Percentiles rank a stretch among this genome's conserved stretches.
Evolutionary conservation across 345 rosid genomes (phyloP).

Genomic region (Eucalyptus regnans): DNA sequence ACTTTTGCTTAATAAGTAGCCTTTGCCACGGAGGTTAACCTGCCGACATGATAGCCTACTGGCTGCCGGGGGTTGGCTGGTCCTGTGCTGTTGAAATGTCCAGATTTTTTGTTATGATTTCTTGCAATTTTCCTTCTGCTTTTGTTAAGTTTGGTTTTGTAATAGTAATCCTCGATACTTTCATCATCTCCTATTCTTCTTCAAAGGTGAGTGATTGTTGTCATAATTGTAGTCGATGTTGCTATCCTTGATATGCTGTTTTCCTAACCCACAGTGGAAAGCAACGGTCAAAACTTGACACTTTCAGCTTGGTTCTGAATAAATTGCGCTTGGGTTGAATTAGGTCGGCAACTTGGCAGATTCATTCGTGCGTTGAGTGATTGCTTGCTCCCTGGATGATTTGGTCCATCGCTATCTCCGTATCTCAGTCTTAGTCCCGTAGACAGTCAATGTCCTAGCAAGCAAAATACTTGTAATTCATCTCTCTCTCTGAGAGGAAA

Average conservation of each 20-base stretch:
- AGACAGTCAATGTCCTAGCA: neutral
- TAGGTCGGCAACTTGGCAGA: neutral
- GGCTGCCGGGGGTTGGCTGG: neutral
- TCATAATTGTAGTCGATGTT: neutral
- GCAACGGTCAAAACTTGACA: neutral
- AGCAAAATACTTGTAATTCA: neutral
- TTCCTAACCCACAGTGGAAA: neutral
- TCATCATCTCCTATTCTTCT: neutral
- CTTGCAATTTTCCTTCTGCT: neutral
- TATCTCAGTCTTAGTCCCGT: neutral
- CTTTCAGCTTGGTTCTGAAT: neutral
- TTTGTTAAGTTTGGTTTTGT: neutral
- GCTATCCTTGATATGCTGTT: neutral
- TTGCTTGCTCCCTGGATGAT: neutral
- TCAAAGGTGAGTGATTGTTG: neutral
- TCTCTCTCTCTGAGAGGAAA: neutral
- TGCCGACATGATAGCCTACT: neutral
- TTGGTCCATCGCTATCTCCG: neutral
- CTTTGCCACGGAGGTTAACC: neutral
- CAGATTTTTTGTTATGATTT: neutral
- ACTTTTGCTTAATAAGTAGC: neutral
- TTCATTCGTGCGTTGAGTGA: neutral
- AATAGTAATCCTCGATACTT: neutral
- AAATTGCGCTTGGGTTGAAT: neutral
- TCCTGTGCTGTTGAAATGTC: neutral